Conservation (phyloP, 2,329 filamentous ascomycete species). For the Dryadomyces quercus-mongolicae region DNA sequence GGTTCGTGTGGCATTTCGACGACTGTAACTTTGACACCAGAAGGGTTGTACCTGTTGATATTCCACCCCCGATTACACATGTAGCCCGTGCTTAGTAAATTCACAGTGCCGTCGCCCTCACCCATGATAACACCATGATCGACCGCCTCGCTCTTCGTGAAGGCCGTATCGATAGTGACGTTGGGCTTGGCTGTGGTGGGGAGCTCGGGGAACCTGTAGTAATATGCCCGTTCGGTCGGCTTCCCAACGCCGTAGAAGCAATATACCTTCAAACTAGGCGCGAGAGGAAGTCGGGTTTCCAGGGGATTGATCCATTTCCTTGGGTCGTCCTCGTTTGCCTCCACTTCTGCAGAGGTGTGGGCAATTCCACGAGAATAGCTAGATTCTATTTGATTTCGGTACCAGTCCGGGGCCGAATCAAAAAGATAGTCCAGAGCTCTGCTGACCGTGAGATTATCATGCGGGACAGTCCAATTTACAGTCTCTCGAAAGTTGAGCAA, state of each 20-base stretch:
- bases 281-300: slow-evolving; percentile 74
- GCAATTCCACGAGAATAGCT: slow-evolving; percentile 87
- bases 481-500: slow-evolving; percentile 71
- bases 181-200: slow-evolving; percentile 57
- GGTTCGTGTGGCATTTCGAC: slow-evolving; percentile 97
- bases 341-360: slow-evolving; percentile 65
- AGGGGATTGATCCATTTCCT: slow-evolving; percentile 92
- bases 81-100: slow-evolving; percentile 81
- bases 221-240: slow-evolving; percentile 84
- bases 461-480: slow-evolving; percentile 50
- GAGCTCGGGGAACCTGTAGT: slow-evolving; percentile 60
- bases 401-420: slow-evolving; percentile 75
- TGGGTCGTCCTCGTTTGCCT: slow-evolving; percentile 64
- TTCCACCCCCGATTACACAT: slow-evolving; percentile 97
- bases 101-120: slow-evolving; percentile 93
- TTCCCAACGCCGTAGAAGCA: slow-evolving; percentile 97
- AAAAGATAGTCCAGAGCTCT: slow-evolving; percentile 69
- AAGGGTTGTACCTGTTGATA: slow-evolving; percentile 87
- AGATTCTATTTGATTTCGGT: slow-evolving; percentile 54
- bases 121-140: slow-evolving; percentile 93
- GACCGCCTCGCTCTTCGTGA: slow-evolving; percentile 41
- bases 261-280: slow-evolving; percentile 85
- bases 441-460: slow-evolving; percentile 68
- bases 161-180: slow-evolving; percentile 57
- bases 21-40: slow-evolving; percentile 66